Conservation (phyloP, 2,329 filamentous ascomycete genomes). For the Botryotinia convoluta region DNA sequence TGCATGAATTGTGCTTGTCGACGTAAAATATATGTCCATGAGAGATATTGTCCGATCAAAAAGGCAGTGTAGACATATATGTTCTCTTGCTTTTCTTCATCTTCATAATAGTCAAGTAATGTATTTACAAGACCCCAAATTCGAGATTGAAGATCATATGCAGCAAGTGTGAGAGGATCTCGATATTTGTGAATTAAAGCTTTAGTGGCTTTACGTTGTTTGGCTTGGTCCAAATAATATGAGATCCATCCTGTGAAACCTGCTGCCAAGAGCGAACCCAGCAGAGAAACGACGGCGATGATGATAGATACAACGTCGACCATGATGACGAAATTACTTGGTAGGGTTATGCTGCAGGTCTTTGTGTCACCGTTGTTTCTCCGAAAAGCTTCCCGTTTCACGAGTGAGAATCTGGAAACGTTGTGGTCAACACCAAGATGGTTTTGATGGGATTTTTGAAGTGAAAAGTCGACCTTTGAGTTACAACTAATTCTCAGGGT, state of each 20-base stretch:
- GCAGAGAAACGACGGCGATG: conserved; percentile 32
- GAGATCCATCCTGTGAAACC: conserved; percentile 34
- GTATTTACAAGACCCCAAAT: conserved; percentile 28
- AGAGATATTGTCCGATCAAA: conserved; percentile 32
- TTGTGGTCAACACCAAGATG: not conserved
- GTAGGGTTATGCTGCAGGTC: not conserved
- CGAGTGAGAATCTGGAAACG: not conserved
- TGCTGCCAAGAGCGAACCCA: conserved; percentile 31
- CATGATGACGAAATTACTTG: conserved; percentile 20
- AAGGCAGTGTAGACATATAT: conserved; percentile 32
- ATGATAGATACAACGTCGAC: conserved; percentile 31
- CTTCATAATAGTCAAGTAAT: conserved; percentile 24
- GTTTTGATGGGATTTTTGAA: not conserved
- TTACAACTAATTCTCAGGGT: not conserved
- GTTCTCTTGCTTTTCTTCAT: conserved; percentile 27
- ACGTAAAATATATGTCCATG: conserved; percentile 33
- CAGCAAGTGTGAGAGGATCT: conserved; percentile 31
- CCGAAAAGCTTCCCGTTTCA: not conserved
- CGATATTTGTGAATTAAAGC: conserved; percentile 33
- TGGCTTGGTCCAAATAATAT: conserved; percentile 33
- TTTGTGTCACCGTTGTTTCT: not conserved
- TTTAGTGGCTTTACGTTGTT: conserved; percentile 30
- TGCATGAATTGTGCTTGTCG: conserved; percentile 32
- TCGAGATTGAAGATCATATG: conserved; percentile 32
- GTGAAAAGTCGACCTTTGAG: not conserved